Conservation (phyloP, 106 monocot genomes). For the Platanthera guangdongensis region DNA sequence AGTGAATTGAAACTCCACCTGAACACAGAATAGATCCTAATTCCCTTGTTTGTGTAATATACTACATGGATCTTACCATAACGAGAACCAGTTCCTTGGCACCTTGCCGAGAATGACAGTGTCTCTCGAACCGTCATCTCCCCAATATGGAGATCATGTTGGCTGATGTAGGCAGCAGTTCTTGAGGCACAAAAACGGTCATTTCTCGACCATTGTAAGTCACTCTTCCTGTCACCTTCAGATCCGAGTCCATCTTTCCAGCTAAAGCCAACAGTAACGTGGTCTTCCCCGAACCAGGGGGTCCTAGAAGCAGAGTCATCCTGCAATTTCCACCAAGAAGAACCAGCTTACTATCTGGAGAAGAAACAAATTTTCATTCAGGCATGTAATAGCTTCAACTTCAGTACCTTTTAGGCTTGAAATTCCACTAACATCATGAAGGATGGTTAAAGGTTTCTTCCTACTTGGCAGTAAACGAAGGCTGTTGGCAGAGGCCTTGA, state of each 20-base stretch:
- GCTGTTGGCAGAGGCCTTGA: conserved; percentile 11
- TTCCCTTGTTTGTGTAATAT: too few species aligned
- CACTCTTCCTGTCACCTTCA: conserved; percentile 14
- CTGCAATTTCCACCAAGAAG: conserved; percentile 8
- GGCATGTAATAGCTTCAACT: too few species aligned
- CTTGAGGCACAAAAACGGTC: too few species aligned
- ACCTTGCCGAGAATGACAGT: too few species aligned
- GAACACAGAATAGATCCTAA: too few species aligned
- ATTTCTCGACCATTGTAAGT: too few species aligned
- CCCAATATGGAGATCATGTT: too few species aligned
- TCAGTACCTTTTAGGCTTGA: conserved; percentile 31
- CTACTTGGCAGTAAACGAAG: conserved; percentile 30
- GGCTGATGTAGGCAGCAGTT: too few species aligned
- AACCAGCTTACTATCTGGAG: not conserved
- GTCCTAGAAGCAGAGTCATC: conserved; percentile 8
- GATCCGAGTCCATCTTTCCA: conserved; percentile 22
- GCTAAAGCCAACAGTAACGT: conserved; percentile 38
- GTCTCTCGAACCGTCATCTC: too few species aligned
- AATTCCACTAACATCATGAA: conserved; percentile 38
- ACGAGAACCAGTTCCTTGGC: too few species aligned
- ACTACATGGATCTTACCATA: too few species aligned
- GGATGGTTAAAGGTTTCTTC: conserved; percentile 32
- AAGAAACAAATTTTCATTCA: not conserved
- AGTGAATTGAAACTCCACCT: too few species aligned
- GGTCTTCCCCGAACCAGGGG: conserved; percentile 6